Base-by-base conservation (phyloP, 1,139 yeast species). In the Chernovozyma aurita region DNA sequence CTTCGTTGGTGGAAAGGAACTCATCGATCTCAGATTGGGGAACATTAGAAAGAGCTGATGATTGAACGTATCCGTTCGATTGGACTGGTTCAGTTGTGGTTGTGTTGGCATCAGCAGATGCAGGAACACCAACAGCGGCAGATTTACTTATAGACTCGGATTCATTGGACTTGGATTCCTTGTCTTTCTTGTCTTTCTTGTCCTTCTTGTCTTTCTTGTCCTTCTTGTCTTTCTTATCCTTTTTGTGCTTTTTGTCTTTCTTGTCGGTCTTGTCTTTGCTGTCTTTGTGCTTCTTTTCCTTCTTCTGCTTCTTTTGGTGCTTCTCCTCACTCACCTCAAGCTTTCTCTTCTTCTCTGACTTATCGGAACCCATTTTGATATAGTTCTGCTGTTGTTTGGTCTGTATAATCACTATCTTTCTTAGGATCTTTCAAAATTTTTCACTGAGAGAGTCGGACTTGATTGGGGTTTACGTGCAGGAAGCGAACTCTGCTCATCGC, bases 1-100 rank as follows among this genome's bases (percentile, higher is more conserved):
- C 92, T 47, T 85, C 92, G 58, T 90, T 86, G 24, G 75, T 77
- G 39, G 70, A 59, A 45, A 81, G 68, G 56, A 85, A 92, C 11
- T 63, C 61, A 34, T 78, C 83, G 39, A 85, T 64, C 15, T 79
- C 81, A 4, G 73, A 53, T 49, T 76, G 78, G 3, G 83, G 67
- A 28, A 68, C 57, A 3, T 43, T 36, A 18, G 59, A 46, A 33
- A 63, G 55, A 6, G 51, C 44, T 12, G 49, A 44, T 1, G 67
- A 54, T 45, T 65, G 68, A n/a, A 49, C 48, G n/a, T n/a, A n/a
- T n/a, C n/a, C n/a, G n/a, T n/a, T n/a, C n/a, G n/a, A n/a, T n/a
- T n/a, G n/a, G n/a, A n/a, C n/a, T n/a, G n/a, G n/a, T n/a, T n/a
- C n/a, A n/a, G n/a, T n/a, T n/a, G n/a, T n/a, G n/a, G n/a, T n/a